Evolutionary conservation across 192 early-diverging fungal genomes (phyloP), one percentile per base, ranked within the genome.

Genomic region (Coemansia aciculifera): DNA sequence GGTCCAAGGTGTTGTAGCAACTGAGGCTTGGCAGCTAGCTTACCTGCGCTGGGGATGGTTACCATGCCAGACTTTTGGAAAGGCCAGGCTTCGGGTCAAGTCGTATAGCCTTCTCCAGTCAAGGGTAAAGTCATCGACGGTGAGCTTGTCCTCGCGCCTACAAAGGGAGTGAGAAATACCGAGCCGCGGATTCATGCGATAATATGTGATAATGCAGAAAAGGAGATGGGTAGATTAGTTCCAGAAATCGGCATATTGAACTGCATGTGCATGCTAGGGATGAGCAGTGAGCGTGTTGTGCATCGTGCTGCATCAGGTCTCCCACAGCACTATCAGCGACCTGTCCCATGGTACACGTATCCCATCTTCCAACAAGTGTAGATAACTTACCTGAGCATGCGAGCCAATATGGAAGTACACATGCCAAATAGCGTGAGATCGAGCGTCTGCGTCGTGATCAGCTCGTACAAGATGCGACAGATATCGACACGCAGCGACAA

Each of bases 71-170:
- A 83, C 74, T 73, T 90, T 90, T 54, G 90, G 89, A 69, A 90
- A 88, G 42, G 87, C 75, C 34, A 83, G 37, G 39, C 54, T 54
- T 21, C 85, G 68, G 48, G 90, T 83, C 60, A 86, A 73, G 15
- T 90, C 85, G 81, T 89, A 94, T 31, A 93, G 66, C 27, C 89
- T 89, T 40, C 87, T 65, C 94, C 94, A 95, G 32, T 89, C 86
- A 32, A 95, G 74, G n/a, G 76, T 68, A 6, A 95, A 62, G 48
- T 87, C 86, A 12, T 89, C 83, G 4, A 80, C 74, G 3, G 87
- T 88, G 19, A 95, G 64, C 44, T 52, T 42, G 5, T 71, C 69
- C 68, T 64, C 84, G 54, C 21, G 86, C 80, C 75, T 90, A 81
- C 44, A 40, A 40, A 49, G 12, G 34, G 42, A 31, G 44, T 27